Evolutionary conservation across 1,284 basidiomycete species (phyloP).

Genomic region (Cryptococcus depauperatus): DNA sequence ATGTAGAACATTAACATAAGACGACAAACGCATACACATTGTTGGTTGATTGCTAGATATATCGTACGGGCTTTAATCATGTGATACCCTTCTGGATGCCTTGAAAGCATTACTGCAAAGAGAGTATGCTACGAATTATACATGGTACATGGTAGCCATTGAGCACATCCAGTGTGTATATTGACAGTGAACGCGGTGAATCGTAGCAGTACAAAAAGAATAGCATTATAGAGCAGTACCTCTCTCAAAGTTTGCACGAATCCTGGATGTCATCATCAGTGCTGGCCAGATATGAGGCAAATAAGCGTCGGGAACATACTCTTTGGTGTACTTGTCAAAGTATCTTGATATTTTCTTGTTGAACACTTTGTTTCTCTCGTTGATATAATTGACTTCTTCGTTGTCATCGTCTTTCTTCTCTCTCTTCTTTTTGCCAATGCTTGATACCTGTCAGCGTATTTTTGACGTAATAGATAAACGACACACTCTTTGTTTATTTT

Average conservation of each 20-base stretch:
- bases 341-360: constrained; percentile 98
- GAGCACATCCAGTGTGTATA: too few relatives aligned
- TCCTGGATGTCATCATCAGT: constrained; percentile 40
- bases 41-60: too few relatives aligned
- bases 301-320: constrained; percentile 40
- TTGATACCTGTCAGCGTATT: constrained; percentile 31
- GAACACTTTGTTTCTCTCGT: constrained; percentile 95
- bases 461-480: neutral
- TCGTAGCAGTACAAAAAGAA: neutral
- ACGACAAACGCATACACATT: too few relatives aligned
- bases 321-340: constrained; percentile 94
- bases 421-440: constrained; percentile 65
- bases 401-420: constrained; percentile 87
- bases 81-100: too few relatives aligned
- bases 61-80: too few relatives aligned
- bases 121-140: too few relatives aligned
- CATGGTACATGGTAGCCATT: too few relatives aligned
- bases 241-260: constrained; percentile 88
- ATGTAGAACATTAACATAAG: too few relatives aligned
- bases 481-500: constrained; percentile 92
- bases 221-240: constrained; percentile 68
- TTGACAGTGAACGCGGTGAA: too few relatives aligned
- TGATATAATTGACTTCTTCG: constrained; percentile 97
- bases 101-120: too few relatives aligned
- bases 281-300: neutral